These are phyloP conservation scores for Trichoderma atrobrunneum DNA, from an alignment of 2,329 filamentous ascomycete genomes.

Conservation along the genomic window DNA sequence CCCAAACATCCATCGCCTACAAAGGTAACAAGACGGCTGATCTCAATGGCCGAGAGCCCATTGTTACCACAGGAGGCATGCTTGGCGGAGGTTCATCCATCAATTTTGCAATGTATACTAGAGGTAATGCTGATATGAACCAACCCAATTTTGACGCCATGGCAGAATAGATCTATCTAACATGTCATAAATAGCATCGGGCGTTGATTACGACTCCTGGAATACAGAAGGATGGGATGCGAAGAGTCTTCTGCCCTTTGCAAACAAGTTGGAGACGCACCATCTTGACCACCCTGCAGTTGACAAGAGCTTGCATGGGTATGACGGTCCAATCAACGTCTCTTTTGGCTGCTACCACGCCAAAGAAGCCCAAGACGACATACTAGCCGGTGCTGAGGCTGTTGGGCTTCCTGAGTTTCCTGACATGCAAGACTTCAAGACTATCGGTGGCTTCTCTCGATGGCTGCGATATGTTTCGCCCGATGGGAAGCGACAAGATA, in stretches of 20 bases:
- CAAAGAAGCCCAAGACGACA: conserved; percentile 43
- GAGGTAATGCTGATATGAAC: conserved; percentile 19
- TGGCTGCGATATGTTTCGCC: conserved; percentile 40
- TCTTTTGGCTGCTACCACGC: conserved; percentile 48
- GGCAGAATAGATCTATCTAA: background rate
- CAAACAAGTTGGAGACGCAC: conserved; percentile 54
- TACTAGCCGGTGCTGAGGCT: conserved; percentile 48
- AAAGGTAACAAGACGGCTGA: conserved; percentile 25
- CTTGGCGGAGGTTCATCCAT: conserved; percentile 35
- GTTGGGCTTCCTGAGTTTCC: conserved; percentile 44
- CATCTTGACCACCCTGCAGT: conserved; percentile 36
- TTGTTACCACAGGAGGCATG: conserved; percentile 28
- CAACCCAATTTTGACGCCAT: background rate
- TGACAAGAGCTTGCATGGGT: conserved; percentile 47
- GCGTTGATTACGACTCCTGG: conserved; percentile 36
- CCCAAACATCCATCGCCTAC: conserved; percentile 26
- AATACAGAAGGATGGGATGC: conserved; percentile 34
- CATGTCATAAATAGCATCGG: conserved; percentile 24
- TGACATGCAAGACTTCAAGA: conserved; percentile 52
- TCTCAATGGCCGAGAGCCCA: conserved; percentile 25
- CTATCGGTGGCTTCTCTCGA: conserved; percentile 33
- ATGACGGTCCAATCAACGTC: conserved; percentile 54
- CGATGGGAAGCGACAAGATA: conserved; percentile 56
- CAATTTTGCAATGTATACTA: conserved; percentile 34
- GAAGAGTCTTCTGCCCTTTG: conserved; percentile 31